Evolutionary conservation across 75 land plant species (phyloP).

Genomic region (Isoetes taiwanensis): DNA sequence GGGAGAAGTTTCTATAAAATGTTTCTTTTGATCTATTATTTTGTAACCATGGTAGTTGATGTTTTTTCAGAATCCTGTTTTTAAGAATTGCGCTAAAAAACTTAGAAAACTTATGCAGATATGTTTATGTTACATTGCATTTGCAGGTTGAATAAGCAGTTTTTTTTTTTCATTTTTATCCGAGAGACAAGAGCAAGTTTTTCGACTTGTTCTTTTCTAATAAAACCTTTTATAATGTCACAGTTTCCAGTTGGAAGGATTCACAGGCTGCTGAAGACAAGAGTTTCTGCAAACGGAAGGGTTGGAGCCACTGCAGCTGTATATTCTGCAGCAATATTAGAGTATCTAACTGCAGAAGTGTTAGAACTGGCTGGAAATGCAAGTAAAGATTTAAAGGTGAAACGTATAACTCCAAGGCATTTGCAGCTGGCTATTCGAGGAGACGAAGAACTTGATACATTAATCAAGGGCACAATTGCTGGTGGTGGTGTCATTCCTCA

Average conservation of each 20-base stretch:
- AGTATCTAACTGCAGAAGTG: slow-evolving; percentile 51
- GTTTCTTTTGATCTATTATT: too few species aligned
- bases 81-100: too few species aligned
- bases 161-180: too few species aligned
- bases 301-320: slow-evolving; percentile 61
- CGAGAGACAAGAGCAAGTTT: too few species aligned
- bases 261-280: slow-evolving; percentile 34
- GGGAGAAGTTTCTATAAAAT: too few species aligned
- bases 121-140: too few species aligned
- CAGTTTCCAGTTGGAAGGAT: slow-evolving; percentile 55
- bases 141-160: too few species aligned
- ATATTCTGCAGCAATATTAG: slow-evolving; percentile 44
- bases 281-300: slow-evolving; percentile 40
- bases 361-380: slow-evolving; percentile 58
- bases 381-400: slow-evolving; percentile 37
- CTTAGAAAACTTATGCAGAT: too few species aligned
- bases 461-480: slow-evolving; percentile 38
- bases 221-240: not conserved
- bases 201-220: too few species aligned
- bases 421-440: slow-evolving; percentile 49
- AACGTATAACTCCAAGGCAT: slow-evolving; percentile 45
- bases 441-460: slow-evolving; percentile 52
- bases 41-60: too few species aligned
- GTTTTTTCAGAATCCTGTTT: too few species aligned
- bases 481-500: slow-evolving; percentile 56